These are phyloP conservation scores for Pichia paraexigua DNA, from an alignment of 805 yeast species.

Conservation along the genomic window DNA sequence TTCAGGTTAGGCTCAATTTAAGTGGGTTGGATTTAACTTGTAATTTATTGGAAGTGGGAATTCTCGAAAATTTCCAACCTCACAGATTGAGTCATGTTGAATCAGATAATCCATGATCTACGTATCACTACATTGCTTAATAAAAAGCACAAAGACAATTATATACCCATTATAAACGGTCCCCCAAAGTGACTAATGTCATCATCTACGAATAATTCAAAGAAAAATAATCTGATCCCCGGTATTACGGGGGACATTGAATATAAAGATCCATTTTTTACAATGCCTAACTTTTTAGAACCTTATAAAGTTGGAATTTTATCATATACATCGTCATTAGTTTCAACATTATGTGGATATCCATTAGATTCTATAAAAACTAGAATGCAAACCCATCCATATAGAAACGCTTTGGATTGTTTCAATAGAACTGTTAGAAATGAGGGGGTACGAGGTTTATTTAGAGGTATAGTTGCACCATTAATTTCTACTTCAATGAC, in stretches of 20 bases:
- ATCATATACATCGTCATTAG: slow-evolving; percentile 57
- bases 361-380: slow-evolving; percentile 86
- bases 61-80: background rate
- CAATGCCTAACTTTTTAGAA: slow-evolving; percentile 39
- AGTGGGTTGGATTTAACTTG: too few relatives aligned
- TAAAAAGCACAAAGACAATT: background rate
- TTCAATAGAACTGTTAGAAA: slow-evolving; percentile 41
- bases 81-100: background rate
- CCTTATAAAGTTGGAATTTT: slow-evolving; percentile 52
- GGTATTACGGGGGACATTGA: slow-evolving; percentile 54
- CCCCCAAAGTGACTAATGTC: background rate
- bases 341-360: slow-evolving; percentile 65
- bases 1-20: too few relatives aligned
- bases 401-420: slow-evolving; percentile 50
- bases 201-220: background rate
- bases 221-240: slow-evolving; percentile 23
- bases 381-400: slow-evolving; percentile 73
- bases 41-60: background rate
- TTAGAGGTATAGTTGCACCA: slow-evolving; percentile 72
- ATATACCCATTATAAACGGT: background rate
- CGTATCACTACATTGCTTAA: background rate
- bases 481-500: slow-evolving; percentile 57
- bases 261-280: slow-evolving; percentile 36
- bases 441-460: slow-evolving; percentile 67
- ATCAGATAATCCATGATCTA: background rate